A percentile compares a stretch with the other conserved stretches of the same genome.
Conservation (phyloP, 768 basidiomycete species). For the Mycena sanguinolenta region DNA sequence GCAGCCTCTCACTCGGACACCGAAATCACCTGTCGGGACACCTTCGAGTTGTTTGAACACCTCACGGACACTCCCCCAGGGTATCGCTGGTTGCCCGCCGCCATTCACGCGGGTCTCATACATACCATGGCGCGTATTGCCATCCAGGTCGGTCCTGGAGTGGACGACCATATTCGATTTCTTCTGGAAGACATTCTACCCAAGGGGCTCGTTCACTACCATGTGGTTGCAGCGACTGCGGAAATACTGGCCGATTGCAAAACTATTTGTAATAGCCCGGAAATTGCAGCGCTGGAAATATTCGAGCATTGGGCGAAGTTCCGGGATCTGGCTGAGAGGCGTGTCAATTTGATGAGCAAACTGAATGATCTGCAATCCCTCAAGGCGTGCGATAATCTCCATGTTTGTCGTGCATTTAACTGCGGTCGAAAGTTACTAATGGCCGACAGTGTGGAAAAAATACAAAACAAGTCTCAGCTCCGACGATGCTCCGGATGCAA, state of each 20-base stretch:
- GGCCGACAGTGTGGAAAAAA: too few relatives aligned
- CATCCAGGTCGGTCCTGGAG: neutral
- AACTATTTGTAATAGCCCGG: neutral
- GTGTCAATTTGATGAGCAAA: neutral
- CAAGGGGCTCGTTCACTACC: neutral
- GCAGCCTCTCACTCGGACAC: neutral
- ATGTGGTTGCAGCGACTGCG: neutral
- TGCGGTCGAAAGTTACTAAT: too few relatives aligned
- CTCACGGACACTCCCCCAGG: neutral
- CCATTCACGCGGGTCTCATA: neutral
- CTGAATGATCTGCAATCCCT: neutral
- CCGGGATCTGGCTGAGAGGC: neutral
- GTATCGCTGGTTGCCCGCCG: too few relatives aligned
- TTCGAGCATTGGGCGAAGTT: neutral
- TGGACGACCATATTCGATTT: neutral
- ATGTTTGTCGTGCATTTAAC: neutral
- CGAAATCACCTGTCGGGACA: neutral
- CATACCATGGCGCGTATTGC: neutral
- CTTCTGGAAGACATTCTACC: neutral
- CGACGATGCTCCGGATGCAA: too few relatives aligned
- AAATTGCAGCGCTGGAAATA: neutral
- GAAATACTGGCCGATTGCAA: neutral
- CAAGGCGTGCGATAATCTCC: neutral
- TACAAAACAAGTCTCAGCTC: too few relatives aligned
- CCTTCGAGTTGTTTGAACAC: neutral